Evolutionary conservation across 305 asterid genomes (phyloP), one percentile per base, ranked within the genome.

Genomic region (Rubia tinctorum): DNA sequence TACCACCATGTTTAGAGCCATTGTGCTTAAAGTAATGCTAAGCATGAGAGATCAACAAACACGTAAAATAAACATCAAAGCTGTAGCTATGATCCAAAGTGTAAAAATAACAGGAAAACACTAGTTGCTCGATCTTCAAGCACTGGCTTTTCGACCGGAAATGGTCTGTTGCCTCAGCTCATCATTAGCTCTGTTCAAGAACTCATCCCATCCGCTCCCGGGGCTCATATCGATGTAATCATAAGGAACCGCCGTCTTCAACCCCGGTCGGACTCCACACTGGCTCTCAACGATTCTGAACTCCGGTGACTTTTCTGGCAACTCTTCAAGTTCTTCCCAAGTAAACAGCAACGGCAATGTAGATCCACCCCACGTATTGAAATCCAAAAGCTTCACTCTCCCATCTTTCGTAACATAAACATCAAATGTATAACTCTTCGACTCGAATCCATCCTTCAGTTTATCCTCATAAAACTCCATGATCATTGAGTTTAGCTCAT

Each of bases 141-240:
- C 88, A 76, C 88, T 86, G 27, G 88, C 86, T 76, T 71, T 53
- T 53, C 59, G 78, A 71, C 78, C 37, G 40, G 73, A 69, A 7
- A 78, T 75, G 3, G 71, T 76, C 43, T 89, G 92, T 34, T 74
- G 80, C 83, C 56, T 76, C 79, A 78, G 60, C 75, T 88, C 89
- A 79, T 80, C 88, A 69, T 86, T 84, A 63, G 91, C 97, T 68
- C 80, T 90, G 82, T 82, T 88, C 11, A 89, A 40, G 74, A 94
- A 89, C 82, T 90, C 86, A 84, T 90, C 95, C 98, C 97, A 90
- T 7, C 98, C 99, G 65, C 99, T 94, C 62, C 96, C 96, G 0
- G 85, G 79, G 75, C 97, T 94, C 1, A 82, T 90, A 78, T 94
- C 97, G 77, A 90, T 82, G 80, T 86, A 94, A 79, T 94, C 97